Base-by-base conservation (phyloP, 768 basidiomycete species). In the Macrolepiota albuminosa region DNA sequence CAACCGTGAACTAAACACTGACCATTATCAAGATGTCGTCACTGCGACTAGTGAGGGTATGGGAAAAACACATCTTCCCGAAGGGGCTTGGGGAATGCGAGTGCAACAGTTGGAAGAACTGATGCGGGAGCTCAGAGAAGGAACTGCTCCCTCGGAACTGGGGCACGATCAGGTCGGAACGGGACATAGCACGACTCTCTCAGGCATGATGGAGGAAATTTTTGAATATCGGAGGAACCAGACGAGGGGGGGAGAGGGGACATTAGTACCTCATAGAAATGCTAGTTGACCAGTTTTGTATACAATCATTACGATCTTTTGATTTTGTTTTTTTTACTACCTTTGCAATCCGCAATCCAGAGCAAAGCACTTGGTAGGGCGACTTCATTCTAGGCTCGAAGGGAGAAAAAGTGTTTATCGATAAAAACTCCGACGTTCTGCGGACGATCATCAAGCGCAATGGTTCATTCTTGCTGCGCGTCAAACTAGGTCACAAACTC, bases 41-140 rank as follows among this genome's bases (percentile, higher is more conserved):
- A 29, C 7, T 29, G 10, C 29, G 2, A 40, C 26, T 16, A 11
- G n/a, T 21, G n/a, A 14, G 16, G 14, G 34, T 3, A 34, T 29
- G 4, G 11, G 21, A 47, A 34, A 3, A 4, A 16, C 49, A 51
- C n/a, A 42, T 18, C 1, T 50, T 34, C 34, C 45, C 1, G 58
- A 59, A 8, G 58, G 58, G 0, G 40, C 26, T 33, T 59, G 47
- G 31, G 58, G 58, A 16, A 59, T 59, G 58, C 14, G 45, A 10
- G 34, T 47, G 21, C 58, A 54, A 45, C 52, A 59, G 37, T 21
- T 59, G 10, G 52, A 59, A 53, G 58, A 39, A 18, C 34, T 59
- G 18, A 54, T 59, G 26, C 52, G 36, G 21, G 58, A 59, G n/a
- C 52, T 59, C 11, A 54, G 36, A 59, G 58, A 21, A 18, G 52